phyloP scores from a whole-genome alignment of 495 filamentous ascomycete species.

The Oidiodendron maius region DNA sequence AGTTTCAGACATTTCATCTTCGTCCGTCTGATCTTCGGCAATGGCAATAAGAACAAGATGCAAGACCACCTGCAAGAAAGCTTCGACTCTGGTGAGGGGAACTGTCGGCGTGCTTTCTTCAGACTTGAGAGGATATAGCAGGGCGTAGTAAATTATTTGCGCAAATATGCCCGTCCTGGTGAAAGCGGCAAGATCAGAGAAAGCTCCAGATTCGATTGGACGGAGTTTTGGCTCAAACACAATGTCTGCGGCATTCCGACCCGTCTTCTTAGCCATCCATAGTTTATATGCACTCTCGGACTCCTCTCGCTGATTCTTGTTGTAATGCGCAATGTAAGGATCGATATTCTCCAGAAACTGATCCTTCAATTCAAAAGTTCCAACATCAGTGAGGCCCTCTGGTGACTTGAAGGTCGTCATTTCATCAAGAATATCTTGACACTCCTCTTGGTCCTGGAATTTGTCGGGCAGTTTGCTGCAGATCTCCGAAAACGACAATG shows the following conservation, averaged over 20 bases:
- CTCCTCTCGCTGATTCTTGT: slow-evolving; percentile 95
- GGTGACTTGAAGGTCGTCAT: slow-evolving; percentile 86
- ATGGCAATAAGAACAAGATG: slow-evolving; percentile 82
- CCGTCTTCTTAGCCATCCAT: slow-evolving; percentile 82
- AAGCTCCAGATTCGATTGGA: slow-evolving; percentile 70
- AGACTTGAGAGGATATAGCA: slow-evolving; percentile 67
- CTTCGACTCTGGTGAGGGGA: slow-evolving; percentile 76
- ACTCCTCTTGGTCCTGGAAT: slow-evolving; percentile 75
- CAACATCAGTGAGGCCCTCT: slow-evolving; percentile 85
- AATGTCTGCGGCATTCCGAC: slow-evolving; percentile 72
- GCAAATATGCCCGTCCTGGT: slow-evolving; percentile 80
- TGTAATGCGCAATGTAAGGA: slow-evolving; percentile 91
- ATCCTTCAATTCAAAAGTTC: slow-evolving; percentile 87
- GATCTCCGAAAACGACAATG: slow-evolving; percentile 88
- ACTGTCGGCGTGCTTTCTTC: slow-evolving; percentile 61
- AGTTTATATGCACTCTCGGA: slow-evolving; percentile 82
- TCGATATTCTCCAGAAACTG: slow-evolving; percentile 81
- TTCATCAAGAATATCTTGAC: slow-evolving; percentile 73
- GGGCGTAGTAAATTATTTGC: slow-evolving; percentile 82
- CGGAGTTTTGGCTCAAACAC: slow-evolving; percentile 89
- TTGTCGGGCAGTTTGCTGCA: slow-evolving; percentile 75
- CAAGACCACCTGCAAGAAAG: slow-evolving; percentile 83
- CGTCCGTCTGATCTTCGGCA: slow-evolving; percentile 65
- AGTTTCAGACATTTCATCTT: slow-evolving; percentile 45
- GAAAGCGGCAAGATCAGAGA: slow-evolving; percentile 67